Evolutionary conservation across 345 rosid genomes (phyloP), one percentile per base, ranked within the genome.

Genomic region (Bruguiera gymnorhiza): DNA sequence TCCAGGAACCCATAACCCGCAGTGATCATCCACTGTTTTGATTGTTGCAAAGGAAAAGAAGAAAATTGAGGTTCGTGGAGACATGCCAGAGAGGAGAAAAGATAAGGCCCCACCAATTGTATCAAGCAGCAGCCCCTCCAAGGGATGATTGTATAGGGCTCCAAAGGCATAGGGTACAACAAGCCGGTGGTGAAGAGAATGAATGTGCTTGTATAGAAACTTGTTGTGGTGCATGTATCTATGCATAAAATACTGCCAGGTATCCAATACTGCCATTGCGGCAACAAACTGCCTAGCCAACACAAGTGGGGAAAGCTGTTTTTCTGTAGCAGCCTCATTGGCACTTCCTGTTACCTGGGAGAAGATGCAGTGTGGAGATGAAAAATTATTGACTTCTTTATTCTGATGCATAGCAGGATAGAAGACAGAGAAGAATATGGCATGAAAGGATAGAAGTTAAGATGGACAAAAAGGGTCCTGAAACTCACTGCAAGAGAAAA

Each of bases 31-130:
- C 65, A 87, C 97, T 0, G 92, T 89, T 77, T 91, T 91, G 77
- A 91, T 83, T 32, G 95, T 91, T 58, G 92, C 93, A n/a, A 91
- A 89, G 8, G 96, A 89, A 91, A 91, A 91, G 82, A 91, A 91
- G 75, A 86, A 87, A 57, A 91, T 87, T 54, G 96, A 91, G 18
- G 88, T 73, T 76, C 93, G 81, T 21, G 97, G 89, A 60, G 93
- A 82, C 97, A 89, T 91, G 70, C 96, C 97, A 13, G 97, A 89
- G 59, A 89, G 65, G 29, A 91, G 75, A 81, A 89, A 91, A 75
- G 97, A 86, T 61, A 91, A 70, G 6, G 97, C 97, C 0, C 96
- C 96, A 1, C 97, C 96, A 26, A 91, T 15, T 11, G 97, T 91
- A 74, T 91, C 97, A 8, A 83, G 77, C 29, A 91, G 82, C 60